Percentiles rank a stretch among this genome's conserved stretches.
phyloP scores from a whole-genome alignment of 257 asterid species.

The Ocimum tenuiflorum region DNA sequence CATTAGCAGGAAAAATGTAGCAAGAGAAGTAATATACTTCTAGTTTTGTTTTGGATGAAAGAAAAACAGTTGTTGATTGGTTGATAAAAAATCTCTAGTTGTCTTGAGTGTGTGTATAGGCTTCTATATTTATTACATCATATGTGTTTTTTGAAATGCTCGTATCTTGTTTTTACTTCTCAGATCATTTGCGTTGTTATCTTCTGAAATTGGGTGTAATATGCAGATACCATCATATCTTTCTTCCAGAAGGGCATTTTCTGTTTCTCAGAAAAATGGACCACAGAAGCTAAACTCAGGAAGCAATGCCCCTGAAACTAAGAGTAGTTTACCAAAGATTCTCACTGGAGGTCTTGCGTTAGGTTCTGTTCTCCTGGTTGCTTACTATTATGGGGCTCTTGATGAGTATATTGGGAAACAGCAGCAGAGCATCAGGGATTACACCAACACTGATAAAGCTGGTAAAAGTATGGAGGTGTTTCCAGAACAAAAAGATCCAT shows the following conservation, averaged over 20 bases:
- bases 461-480: slow-evolving; percentile 21
- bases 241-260: slow-evolving; percentile 65
- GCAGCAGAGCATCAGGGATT: slow-evolving; percentile 32
- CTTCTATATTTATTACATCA: background rate
- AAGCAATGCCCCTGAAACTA: slow-evolving; percentile 39
- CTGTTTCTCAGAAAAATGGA: slow-evolving; percentile 45
- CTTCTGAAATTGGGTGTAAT: slow-evolving; percentile 19
- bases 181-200: background rate
- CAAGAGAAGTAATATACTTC: background rate
- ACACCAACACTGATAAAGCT: slow-evolving; percentile 22
- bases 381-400: slow-evolving; percentile 61
- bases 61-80: too few relatives aligned
- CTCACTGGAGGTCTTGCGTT: slow-evolving; percentile 55
- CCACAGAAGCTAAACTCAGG: slow-evolving; percentile 37
- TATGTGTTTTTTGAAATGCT: background rate
- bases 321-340: slow-evolving; percentile 47
- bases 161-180: background rate
- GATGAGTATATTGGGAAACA: slow-evolving; percentile 53
- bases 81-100: too few relatives aligned
- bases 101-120: background rate
- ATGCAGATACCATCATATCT: slow-evolving; percentile 80
- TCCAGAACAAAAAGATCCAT: slow-evolving; percentile 24
- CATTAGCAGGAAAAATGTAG: background rate
- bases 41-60: background rate
- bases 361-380: slow-evolving; percentile 58